Base-by-base conservation (phyloP, 2,329 filamentous ascomycete species). In the Talaromyces funiculosus region DNA sequence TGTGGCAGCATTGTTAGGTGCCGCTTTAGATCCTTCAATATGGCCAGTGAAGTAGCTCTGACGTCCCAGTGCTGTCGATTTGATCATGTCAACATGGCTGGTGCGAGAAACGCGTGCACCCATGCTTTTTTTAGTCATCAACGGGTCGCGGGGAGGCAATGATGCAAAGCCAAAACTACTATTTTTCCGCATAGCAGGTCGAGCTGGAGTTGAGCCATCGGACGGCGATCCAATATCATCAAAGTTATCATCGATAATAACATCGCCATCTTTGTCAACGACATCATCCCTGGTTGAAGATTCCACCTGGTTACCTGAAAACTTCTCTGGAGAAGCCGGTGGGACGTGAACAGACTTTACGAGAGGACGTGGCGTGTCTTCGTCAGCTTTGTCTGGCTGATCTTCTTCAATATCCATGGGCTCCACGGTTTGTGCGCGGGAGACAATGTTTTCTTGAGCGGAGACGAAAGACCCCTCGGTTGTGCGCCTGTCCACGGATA, bases 81-180 rank as follows among this genome's bases (percentile, higher is more conserved):
- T 82, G 35, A 72, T 68, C 61, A 84, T 82, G 57, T 96, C 90
- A 37, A 92, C 72, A 65, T 96, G 88, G 68, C 90, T 96, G 6
- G 86, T 90, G 62, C 90, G 82, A 22, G 90, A 92, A 56, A 84
- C 77, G 54, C 90, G 82, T 20, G 83, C 82, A 16, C 87, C 92
- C 69, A 92, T 85, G 72, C 89, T 95, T 77, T 92, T 93, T 73
- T 95, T 95, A 16, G 84, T 85, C 33, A 86, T 86, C 57, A 97
- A 80, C 37, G 93, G 93, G 69, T 97, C 93, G 63, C 94, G 85
- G 2, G 93, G 92, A 31, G 94, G 94, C 12, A 99, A 81, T 18
- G 94, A 91, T 38, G 94, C 91, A 76, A 99, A 97, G 62, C 90
- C 96, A 62, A 99, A 82, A 72, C 93, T 97, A 75, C 92, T 96